phyloP scores from a whole-genome alignment of 2,329 filamentous ascomycete genomes.

The Alternaria incomplexa region DNA sequence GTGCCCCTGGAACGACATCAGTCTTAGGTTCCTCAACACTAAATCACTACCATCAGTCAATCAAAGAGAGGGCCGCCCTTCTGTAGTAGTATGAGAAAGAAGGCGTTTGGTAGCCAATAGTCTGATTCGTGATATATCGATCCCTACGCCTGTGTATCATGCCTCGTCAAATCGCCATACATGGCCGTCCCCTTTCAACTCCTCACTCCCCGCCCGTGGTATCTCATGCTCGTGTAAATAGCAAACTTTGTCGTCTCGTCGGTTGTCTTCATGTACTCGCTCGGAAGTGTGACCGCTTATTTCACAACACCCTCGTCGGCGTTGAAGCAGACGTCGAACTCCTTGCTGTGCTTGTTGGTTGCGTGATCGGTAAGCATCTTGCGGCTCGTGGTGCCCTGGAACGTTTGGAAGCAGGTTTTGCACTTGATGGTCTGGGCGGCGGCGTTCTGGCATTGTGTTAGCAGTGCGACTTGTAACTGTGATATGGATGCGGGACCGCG shows the following conservation, averaged over 20 bases:
- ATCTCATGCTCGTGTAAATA: slow-evolving; percentile 27
- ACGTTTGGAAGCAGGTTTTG: slow-evolving; percentile 76
- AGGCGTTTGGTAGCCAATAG: not conserved
- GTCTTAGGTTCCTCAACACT: not conserved
- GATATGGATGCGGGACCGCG: not conserved
- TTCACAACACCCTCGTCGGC: slow-evolving; percentile 41
- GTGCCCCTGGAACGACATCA: not conserved
- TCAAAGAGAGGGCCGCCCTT: not conserved
- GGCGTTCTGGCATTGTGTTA: slow-evolving; percentile 62
- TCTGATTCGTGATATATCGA: not conserved
- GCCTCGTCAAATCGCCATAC: not conserved
- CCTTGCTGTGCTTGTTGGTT: slow-evolving; percentile 77
- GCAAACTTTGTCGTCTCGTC: slow-evolving; percentile 10
- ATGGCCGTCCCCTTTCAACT: slow-evolving; percentile 5
- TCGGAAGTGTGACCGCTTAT: slow-evolving; percentile 12
- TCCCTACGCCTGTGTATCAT: slow-evolving; percentile 10
- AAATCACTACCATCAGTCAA: not conserved
- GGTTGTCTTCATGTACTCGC: slow-evolving; percentile 3
- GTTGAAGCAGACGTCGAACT: slow-evolving; percentile 71
- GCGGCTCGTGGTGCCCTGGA: slow-evolving; percentile 77
- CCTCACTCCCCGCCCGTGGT: slow-evolving; percentile 24
- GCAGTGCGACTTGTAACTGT: not conserved
- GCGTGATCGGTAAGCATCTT: slow-evolving; percentile 76
- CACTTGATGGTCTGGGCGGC: slow-evolving; percentile 79
- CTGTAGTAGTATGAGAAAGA: not conserved